Conservation (phyloP, 805 yeast genomes). For the Lipomyces starkeyi region DNA sequence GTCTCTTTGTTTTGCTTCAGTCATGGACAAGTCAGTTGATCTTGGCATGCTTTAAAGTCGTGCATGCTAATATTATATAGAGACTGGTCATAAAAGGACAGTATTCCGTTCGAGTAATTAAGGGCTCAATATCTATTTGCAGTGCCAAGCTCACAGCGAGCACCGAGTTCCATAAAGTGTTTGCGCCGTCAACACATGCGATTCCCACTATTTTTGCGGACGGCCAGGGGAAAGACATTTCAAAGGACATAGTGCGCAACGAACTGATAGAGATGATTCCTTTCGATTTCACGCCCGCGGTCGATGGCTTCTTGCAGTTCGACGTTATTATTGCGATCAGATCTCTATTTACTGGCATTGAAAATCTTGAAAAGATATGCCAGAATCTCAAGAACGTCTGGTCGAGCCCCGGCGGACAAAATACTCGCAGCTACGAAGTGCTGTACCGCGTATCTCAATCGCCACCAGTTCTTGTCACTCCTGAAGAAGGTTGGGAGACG, state of each 20-base stretch:
- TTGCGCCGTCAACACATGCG: conserved; percentile 37
- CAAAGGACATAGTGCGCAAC: not conserved
- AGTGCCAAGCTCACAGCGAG: conserved; percentile 42
- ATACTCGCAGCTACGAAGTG: conserved; percentile 10
- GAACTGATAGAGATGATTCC: not conserved
- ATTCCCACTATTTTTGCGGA: conserved; percentile 28
- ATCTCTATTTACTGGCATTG: conserved; percentile 20
- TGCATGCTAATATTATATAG: conserved; percentile 11
- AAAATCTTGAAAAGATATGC: conserved; percentile 10
- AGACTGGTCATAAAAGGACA: conserved; percentile 43
- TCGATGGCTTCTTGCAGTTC: conserved; percentile 23
- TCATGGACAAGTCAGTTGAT: not conserved
- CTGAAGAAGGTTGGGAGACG: conserved; percentile 35
- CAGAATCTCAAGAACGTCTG: conserved; percentile 12
- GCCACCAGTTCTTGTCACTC: conserved; percentile 10
- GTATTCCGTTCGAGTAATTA: conserved; percentile 41
- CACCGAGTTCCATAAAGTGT: conserved; percentile 22
- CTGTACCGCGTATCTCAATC: conserved; percentile 25
- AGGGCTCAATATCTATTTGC: conserved; percentile 43
- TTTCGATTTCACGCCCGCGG: not conserved
- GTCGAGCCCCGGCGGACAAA: conserved; percentile 1
- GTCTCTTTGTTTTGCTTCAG: conserved; percentile 10
- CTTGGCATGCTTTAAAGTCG: not conserved
- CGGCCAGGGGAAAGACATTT: not conserved
- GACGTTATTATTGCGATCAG: conserved; percentile 37